Base-by-base conservation (phyloP, 2,329 filamentous ascomycete genomes). In the Colletotrichum sp. region DNA sequence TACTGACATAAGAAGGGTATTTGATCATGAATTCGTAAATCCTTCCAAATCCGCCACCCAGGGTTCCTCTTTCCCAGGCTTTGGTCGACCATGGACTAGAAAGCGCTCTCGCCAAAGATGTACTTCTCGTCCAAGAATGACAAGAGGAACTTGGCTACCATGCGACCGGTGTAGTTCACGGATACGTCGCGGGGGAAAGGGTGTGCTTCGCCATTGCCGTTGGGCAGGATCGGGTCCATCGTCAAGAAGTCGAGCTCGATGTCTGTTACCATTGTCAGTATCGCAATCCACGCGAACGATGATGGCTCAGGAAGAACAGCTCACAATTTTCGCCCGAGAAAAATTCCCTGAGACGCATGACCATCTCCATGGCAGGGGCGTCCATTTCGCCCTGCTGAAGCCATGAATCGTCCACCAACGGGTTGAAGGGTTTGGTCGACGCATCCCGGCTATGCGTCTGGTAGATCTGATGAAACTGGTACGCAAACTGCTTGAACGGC, bases 401-500 rank as follows among this genome's bases (percentile, higher is more conserved):
- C 67, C 86, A 84, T 55, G 81, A 81, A 62, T 84, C 81, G 78
- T 91, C 89, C 9, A 88, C 78, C n/a, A 92, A 81, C 22, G 90
- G 90, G 78, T 92, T 92, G 80, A 91, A 92, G 65, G 89, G 85
- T 81, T 85, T 88, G 9, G 86, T 81, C 59, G 86, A 86, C 5
- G 85, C 84, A 77, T 91, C 89, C 78, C 85, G 85, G 71, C 85
- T 86, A 80, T 91, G 89, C 25, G 90, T 92, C 84, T 91, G 89
- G 79, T 91, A 92, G 72, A 91, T 86, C 79, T 91, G 87, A 81
- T 92, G 90, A 80, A 92, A 92, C 82, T 91, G 90, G 77, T 89
- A 90, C 5, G 89, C 89, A 79, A 92, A 91, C 82, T 92, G 90
- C 82, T 88, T 89, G 80, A 92, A 92, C 1, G 90, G 90, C 84